These are phyloP conservation scores for Verticillium dahliae DNA, from an alignment of 2,329 filamentous ascomycete genomes.

Conservation along the genomic window DNA sequence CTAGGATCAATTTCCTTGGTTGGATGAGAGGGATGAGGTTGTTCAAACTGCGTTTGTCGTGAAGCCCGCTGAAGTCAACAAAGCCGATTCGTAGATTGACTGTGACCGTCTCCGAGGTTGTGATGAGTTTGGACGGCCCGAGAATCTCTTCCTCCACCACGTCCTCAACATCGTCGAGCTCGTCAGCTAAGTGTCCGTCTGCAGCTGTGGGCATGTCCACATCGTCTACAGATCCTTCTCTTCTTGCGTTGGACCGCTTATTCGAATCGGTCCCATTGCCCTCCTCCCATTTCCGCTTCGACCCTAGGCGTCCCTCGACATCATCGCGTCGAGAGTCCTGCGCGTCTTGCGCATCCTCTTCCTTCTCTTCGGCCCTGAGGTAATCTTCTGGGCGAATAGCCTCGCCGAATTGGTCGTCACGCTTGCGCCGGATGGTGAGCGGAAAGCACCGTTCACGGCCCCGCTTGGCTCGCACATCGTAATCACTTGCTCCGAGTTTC, in stretches of 20 bases:
- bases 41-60: constrained; percentile 88
- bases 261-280: constrained; percentile 32
- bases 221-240: constrained; percentile 36
- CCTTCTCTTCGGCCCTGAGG: constrained; percentile 83
- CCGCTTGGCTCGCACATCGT: constrained; percentile 83
- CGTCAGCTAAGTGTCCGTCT: constrained; percentile 41
- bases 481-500: constrained; percentile 87
- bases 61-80: constrained; percentile 86
- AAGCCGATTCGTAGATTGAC: constrained; percentile 74
- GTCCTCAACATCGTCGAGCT: constrained; percentile 52
- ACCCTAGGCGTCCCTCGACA: constrained; percentile 63
- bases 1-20: constrained; percentile 89
- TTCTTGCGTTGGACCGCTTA: constrained; percentile 52
- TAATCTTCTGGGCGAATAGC: constrained; percentile 92
- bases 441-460: constrained; percentile 92
- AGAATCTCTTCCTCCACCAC: constrained; percentile 37
- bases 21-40: constrained; percentile 93
- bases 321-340: constrained; percentile 41
- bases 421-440: constrained; percentile 69
- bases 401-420: constrained; percentile 88
- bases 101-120: constrained; percentile 55
- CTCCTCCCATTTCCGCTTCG: constrained; percentile 93
- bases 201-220: constrained; percentile 23
- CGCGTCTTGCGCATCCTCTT: constrained; percentile 60
- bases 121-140: constrained; percentile 71